Conservation (phyloP, 75 land plant genomes). For the Pinus taeda region DNA sequence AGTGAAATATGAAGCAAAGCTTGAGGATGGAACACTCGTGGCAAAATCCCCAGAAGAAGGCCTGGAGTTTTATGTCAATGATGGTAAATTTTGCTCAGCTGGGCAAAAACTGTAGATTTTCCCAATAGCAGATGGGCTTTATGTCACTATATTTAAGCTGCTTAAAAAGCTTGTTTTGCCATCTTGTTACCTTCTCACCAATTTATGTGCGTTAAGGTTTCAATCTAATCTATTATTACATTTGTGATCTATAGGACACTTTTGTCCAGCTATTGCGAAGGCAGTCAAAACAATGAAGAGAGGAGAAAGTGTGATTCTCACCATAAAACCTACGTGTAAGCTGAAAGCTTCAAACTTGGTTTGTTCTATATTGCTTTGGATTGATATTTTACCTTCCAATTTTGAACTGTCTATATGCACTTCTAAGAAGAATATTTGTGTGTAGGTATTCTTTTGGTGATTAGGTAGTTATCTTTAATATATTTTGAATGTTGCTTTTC, state of each 20-base stretch:
- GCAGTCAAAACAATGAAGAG: slow-evolving; percentile 54
- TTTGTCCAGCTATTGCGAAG: slow-evolving; percentile 44
- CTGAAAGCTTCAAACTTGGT: no score
- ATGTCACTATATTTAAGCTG: no score
- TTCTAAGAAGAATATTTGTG: background rate
- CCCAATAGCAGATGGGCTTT: no score
- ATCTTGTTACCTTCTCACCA: no score
- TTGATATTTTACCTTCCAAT: background rate
- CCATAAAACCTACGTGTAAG: slow-evolving; percentile 47
- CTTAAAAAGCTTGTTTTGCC: no score
- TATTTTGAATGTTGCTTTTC: no score
- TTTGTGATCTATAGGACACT: slow-evolving; percentile 25
- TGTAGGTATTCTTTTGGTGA: background rate
- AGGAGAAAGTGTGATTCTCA: slow-evolving; percentile 38
- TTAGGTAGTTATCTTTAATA: background rate
- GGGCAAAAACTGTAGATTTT: no score
- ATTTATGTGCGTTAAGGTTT: background rate
- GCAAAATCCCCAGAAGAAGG: slow-evolving; percentile 34
- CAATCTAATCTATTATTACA: background rate
- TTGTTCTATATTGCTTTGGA: no score
- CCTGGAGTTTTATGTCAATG: slow-evolving; percentile 39
- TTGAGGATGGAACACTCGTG: slow-evolving; percentile 30
- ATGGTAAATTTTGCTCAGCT: slow-evolving; percentile 22
- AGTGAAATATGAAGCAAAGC: slow-evolving; percentile 38
- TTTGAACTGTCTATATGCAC: background rate